phyloP scores from a whole-genome alignment of 2,329 filamentous ascomycete genomes.

The Ophiostoma sp. region DNA sequence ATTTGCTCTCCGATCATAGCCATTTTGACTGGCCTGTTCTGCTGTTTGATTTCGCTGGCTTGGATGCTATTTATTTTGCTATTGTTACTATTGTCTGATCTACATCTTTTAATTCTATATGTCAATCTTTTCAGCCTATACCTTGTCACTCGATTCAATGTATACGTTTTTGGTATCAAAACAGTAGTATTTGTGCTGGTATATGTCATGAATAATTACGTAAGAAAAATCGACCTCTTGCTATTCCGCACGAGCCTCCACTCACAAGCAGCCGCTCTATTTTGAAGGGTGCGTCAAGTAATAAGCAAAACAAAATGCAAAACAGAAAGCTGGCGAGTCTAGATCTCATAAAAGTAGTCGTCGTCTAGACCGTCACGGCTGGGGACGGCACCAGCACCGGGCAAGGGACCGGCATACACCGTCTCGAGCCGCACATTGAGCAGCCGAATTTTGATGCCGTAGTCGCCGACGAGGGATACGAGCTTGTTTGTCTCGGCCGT shows the following conservation, averaged over 20 bases:
- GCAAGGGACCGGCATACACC: conserved; percentile 59
- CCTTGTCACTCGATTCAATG: not conserved
- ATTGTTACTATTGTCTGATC: not conserved
- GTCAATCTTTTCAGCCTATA: not conserved
- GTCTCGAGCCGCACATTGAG: conserved; percentile 86
- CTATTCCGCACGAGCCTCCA: not conserved
- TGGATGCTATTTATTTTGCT: not conserved
- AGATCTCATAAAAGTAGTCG: conserved; percentile 87
- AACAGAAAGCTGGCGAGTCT: not conserved
- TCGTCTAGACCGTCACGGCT: conserved; percentile 81
- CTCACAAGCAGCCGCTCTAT: not conserved
- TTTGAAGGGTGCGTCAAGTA: not conserved
- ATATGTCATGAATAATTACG: conserved; percentile 3
- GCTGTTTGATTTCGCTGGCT: not conserved
- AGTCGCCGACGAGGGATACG: conserved; percentile 78
- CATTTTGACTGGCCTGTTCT: not conserved
- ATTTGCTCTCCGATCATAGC: not conserved
- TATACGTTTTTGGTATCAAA: not conserved
- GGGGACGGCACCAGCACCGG: conserved; percentile 71
- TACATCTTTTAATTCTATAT: conserved; percentile 1
- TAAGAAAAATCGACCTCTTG: not conserved
- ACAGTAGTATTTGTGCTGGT: not conserved
- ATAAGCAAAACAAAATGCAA: conserved; percentile 4
- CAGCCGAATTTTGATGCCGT: conserved; percentile 85
- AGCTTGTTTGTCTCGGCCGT: conserved; percentile 94